Conservation (phyloP, 2,329 filamentous ascomycete species). For the Fusarium sp. region DNA sequence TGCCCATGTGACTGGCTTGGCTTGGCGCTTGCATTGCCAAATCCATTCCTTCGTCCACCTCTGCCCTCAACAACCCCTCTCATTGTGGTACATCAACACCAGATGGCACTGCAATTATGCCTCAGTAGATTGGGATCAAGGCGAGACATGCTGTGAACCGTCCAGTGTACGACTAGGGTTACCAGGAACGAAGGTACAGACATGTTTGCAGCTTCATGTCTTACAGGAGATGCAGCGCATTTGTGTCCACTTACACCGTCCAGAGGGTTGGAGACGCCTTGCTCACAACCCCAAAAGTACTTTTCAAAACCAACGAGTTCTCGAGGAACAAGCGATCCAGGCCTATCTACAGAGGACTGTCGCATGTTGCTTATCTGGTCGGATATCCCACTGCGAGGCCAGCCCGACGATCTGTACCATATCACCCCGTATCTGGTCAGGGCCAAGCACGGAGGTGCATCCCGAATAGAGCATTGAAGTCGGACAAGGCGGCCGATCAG, state of each 20-base stretch:
- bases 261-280: neutral
- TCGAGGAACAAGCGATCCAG: neutral
- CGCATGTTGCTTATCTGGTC: constrained; percentile 26
- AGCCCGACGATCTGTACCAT: constrained; percentile 22
- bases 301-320: neutral
- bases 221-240: no score
- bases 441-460: constrained; percentile 30
- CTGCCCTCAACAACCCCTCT: no score
- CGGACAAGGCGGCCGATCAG: constrained; percentile 23
- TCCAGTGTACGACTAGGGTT: no score
- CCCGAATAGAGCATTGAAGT: constrained; percentile 2
- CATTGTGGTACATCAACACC: no score
- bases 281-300: neutral
- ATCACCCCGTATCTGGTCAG: constrained; percentile 1
- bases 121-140: no score
- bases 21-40: neutral
- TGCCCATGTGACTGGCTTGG: neutral
- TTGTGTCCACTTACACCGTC: neutral
- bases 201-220: no score
- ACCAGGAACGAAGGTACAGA: no score
- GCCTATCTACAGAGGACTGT: neutral
- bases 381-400: neutral
- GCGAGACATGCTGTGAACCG: no score
- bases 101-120: no score
- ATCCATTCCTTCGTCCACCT: no score